These are phyloP conservation scores for Elymus sibiricus DNA, from an alignment of 176 grass and related monocot genomes.

Conservation along the genomic window DNA sequence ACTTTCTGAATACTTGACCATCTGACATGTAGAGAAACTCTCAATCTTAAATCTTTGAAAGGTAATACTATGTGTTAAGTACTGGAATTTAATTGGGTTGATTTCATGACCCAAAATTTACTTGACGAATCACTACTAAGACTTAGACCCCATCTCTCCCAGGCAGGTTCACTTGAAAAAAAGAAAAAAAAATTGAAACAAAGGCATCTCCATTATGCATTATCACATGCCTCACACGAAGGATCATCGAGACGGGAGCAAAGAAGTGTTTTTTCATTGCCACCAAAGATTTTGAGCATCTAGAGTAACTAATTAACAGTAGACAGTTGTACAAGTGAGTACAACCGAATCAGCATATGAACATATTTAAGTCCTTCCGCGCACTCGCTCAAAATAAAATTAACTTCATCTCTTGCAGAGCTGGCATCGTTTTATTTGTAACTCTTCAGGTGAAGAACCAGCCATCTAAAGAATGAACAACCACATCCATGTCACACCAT, in stretches of 20 bases:
- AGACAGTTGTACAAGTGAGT: background rate
- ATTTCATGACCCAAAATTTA: background rate
- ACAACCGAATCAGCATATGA: background rate
- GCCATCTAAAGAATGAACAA: background rate
- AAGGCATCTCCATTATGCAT: background rate
- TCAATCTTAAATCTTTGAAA: background rate
- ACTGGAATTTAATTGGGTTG: background rate
- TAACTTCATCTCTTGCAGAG: background rate
- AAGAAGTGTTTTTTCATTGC: background rate
- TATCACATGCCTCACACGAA: background rate
- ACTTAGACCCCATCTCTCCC: background rate
- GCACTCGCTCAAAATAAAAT: background rate
- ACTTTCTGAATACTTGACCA: background rate
- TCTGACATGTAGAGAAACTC: constrained; percentile 2
- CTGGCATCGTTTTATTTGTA: background rate
- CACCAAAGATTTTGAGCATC: background rate
- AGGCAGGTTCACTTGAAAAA: background rate
- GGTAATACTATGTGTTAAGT: background rate
- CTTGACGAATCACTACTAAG: background rate
- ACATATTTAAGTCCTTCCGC: background rate
- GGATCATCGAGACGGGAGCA: background rate
- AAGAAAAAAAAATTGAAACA: background rate
- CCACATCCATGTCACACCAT: background rate
- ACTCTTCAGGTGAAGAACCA: background rate
- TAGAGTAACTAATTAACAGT: background rate